Conservation (phyloP, 441 rosid genomes). For the Gossypium aridum region DNA sequence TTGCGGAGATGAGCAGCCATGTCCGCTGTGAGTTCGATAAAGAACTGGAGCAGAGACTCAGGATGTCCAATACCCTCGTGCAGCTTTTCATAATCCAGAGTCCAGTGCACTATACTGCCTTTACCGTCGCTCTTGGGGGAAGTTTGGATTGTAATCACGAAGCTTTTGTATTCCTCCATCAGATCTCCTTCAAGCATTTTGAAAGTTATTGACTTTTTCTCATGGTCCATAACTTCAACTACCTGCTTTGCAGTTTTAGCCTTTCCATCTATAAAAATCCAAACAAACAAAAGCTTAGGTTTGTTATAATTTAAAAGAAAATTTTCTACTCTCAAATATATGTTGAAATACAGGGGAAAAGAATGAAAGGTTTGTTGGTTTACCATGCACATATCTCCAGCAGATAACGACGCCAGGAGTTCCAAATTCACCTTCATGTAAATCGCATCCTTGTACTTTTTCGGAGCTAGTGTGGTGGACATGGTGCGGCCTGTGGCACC, state of each 20-base stretch:
- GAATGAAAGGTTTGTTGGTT: background rate
- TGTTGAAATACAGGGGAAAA: background rate
- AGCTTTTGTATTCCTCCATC: slow-evolving; percentile 25
- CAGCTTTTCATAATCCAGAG: slow-evolving; percentile 13
- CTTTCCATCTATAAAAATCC: background rate
- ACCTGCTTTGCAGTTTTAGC: background rate
- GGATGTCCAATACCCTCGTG: slow-evolving; percentile 5
- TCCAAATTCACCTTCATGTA: slow-evolving; percentile 30
- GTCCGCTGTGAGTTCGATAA: background rate
- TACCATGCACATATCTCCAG: slow-evolving; percentile 25
- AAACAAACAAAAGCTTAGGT: background rate
- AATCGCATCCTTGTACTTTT: slow-evolving; percentile 14
- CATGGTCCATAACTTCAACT: background rate
- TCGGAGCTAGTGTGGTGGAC: slow-evolving; percentile 15
- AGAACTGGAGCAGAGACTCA: background rate
- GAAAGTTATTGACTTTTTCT: slow-evolving; percentile 8
- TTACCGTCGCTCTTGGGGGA: background rate
- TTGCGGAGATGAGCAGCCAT: slow-evolving; percentile 5
- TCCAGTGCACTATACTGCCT: slow-evolving; percentile 6
- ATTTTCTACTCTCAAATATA: too few relatives aligned
- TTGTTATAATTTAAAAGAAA: too few relatives aligned
- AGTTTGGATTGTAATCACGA: slow-evolving; percentile 1
- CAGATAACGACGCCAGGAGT: slow-evolving; percentile 14
- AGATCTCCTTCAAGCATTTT: slow-evolving; percentile 9
- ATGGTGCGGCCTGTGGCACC: slow-evolving; percentile 20